These are phyloP conservation scores for Cladosporium sp. DNA, from an alignment of 2,329 filamentous ascomycete genomes.

Conservation along the genomic window DNA sequence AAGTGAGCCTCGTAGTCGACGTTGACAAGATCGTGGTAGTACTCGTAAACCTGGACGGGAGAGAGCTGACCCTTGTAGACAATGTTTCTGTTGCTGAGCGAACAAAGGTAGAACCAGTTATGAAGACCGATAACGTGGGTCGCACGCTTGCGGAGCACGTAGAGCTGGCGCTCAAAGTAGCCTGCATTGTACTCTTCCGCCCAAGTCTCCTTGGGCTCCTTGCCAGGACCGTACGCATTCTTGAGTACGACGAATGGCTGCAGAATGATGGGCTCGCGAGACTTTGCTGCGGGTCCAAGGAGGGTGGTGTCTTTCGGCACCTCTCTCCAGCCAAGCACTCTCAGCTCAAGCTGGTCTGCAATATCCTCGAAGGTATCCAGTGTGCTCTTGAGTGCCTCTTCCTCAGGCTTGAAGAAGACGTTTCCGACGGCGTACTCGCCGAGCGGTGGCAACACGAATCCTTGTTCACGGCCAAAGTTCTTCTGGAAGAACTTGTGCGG, in stretches of 20 bases:
- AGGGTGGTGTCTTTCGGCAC: slow-evolving; percentile 90
- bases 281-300: slow-evolving; percentile 86
- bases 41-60: slow-evolving; percentile 93
- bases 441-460: slow-evolving; percentile 76
- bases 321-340: slow-evolving; percentile 93
- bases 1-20: slow-evolving; percentile 98
- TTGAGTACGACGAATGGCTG: slow-evolving; percentile 91
- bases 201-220: slow-evolving; percentile 73
- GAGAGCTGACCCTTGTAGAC: slow-evolving; percentile 97
- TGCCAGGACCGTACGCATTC: slow-evolving; percentile 77
- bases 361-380: slow-evolving; percentile 91
- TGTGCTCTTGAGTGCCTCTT: slow-evolving; percentile 83
- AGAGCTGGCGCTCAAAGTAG: slow-evolving; percentile 88
- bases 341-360: slow-evolving; percentile 79
- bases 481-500: slow-evolving; percentile 98
- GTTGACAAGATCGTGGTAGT: slow-evolving; percentile 94
- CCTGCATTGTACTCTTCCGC: slow-evolving; percentile 76
- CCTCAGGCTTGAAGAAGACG: slow-evolving; percentile 96
- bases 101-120: slow-evolving; percentile 99
- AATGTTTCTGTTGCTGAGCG: slow-evolving; percentile 95
- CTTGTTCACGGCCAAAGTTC: slow-evolving; percentile 90
- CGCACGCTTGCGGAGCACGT: slow-evolving; percentile 87
- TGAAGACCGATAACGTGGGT: slow-evolving; percentile 92
- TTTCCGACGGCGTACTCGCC: slow-evolving; percentile 98
- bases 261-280: slow-evolving; percentile 88